These are phyloP conservation scores for Mytilinidion resinicola DNA, from an alignment of 495 filamentous ascomycete species.

Conservation along the genomic window DNA sequence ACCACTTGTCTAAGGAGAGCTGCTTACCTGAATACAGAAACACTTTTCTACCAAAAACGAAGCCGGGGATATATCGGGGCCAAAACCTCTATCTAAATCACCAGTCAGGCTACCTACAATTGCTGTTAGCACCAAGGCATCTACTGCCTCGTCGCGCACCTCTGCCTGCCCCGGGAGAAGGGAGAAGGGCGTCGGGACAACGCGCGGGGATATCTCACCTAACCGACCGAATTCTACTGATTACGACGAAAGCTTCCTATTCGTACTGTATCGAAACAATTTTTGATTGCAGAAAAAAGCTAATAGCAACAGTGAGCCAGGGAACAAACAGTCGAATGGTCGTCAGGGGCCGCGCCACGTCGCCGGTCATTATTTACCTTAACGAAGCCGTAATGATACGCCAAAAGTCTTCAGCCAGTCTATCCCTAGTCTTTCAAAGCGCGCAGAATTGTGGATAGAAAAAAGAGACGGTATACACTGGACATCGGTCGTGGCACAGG, in stretches of 20 bases:
- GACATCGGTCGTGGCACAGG: slow-evolving; percentile 22
- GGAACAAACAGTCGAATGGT: not conserved
- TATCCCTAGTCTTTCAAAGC: slow-evolving; percentile 31
- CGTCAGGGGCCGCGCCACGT: not conserved
- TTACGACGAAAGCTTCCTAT: slow-evolving; percentile 12
- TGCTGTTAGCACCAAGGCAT: not conserved
- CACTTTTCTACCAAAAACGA: slow-evolving; percentile 1
- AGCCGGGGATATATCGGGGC: slow-evolving; percentile 6
- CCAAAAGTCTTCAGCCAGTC: slow-evolving; percentile 28
- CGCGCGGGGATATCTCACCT: not conserved
- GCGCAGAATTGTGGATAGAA: slow-evolving; percentile 24
- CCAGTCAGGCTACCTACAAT: slow-evolving; percentile 5
- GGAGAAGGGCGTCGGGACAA: too few relatives aligned
- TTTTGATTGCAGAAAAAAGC: slow-evolving; percentile 16
- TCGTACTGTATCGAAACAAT: slow-evolving; percentile 25
- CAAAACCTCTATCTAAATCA: slow-evolving; percentile 11
- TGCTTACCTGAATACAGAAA: slow-evolving; percentile 20
- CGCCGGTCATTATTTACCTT: slow-evolving; percentile 9
- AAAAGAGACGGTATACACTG: slow-evolving; percentile 26
- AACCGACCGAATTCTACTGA: not conserved
- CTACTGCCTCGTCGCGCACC: not conserved
- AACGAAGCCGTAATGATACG: slow-evolving; percentile 23
- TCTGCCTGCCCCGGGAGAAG: too few relatives aligned
- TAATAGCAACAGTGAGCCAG: slow-evolving; percentile 19
- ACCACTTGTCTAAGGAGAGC: not conserved